phyloP scores from a whole-genome alignment of 495 filamentous ascomycete species.

The Immersiella caudata region DNA sequence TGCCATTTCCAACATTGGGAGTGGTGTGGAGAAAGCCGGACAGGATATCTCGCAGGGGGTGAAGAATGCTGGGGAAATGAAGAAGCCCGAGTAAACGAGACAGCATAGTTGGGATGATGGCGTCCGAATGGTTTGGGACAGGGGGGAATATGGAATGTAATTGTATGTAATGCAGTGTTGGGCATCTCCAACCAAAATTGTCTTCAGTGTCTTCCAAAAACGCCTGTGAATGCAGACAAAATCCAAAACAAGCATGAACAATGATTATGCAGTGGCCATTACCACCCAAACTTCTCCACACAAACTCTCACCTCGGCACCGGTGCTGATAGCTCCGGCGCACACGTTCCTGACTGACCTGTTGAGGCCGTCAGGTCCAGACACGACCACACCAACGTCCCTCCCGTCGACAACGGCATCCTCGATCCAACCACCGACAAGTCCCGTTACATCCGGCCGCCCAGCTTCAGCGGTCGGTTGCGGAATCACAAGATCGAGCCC shows the following conservation, averaged over 20 bases:
- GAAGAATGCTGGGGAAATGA: slow-evolving; percentile 37
- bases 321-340: slow-evolving; percentile 46
- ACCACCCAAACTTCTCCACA: slow-evolving; percentile 59
- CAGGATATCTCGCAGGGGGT: slow-evolving; percentile 58
- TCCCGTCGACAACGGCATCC: slow-evolving; percentile 30
- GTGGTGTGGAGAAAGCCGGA: slow-evolving; percentile 58
- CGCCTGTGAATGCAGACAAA: not conserved
- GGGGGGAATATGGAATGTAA: not conserved
- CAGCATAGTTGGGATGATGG: too few relatives aligned
- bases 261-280: not conserved
- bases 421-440: slow-evolving; percentile 41
- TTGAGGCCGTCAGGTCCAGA: slow-evolving; percentile 60
- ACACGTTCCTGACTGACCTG: slow-evolving; percentile 54
- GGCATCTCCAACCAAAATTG: not conserved
- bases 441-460: slow-evolving; percentile 52
- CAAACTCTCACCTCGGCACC: slow-evolving; percentile 46
- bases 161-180: not conserved
- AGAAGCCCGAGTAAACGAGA: not conserved
- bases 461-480: slow-evolving; percentile 52
- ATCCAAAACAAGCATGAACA: not conserved
- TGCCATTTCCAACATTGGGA: slow-evolving; percentile 57
- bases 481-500: slow-evolving; percentile 57
- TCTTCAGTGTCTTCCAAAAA: not conserved
- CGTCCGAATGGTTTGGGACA: not conserved
- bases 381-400: slow-evolving; percentile 50